A percentile compares a stretch with the other conserved stretches of the same genome.
Conservation (phyloP, 345 rosid species). For the Excoecaria agallocha region DNA sequence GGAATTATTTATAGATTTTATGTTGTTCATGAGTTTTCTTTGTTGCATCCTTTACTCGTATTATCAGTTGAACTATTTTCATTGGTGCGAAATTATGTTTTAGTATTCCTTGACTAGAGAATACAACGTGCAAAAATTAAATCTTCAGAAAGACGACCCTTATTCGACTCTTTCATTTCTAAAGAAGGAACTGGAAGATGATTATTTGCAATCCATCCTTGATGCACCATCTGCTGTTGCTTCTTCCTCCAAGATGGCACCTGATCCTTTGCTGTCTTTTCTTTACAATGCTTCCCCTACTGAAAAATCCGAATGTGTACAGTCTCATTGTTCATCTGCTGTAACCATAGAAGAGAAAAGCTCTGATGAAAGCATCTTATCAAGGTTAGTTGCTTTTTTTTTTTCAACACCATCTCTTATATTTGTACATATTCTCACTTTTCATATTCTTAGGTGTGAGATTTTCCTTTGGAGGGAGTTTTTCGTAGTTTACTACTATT, state of each 20-base stretch:
- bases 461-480: not conserved
- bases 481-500: not conserved
- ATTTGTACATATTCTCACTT: too few relatives aligned
- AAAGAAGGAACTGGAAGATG: constrained; percentile 47
- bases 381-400: constrained; percentile 37
- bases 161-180: constrained; percentile 35
- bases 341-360: constrained; percentile 33
- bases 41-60: not conserved
- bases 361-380: constrained; percentile 23
- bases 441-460: not conserved
- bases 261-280: constrained; percentile 59
- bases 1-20: not conserved
- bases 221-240: constrained; percentile 28
- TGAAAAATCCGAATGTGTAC: constrained; percentile 33
- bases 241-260: constrained; percentile 44
- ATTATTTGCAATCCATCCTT: constrained; percentile 41
- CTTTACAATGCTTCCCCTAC: constrained; percentile 38
- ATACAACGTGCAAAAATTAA: constrained; percentile 63
- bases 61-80: not conserved
- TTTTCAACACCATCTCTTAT: not conserved
- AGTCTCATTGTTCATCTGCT: constrained; percentile 29
- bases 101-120: constrained; percentile 53
- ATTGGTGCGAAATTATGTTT: constrained; percentile 11
- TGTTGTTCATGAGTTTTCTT: not conserved
- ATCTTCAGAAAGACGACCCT: constrained; percentile 43